phyloP scores from a whole-genome alignment of 768 basidiomycete species.

The Hemileccinum impolitum region DNA sequence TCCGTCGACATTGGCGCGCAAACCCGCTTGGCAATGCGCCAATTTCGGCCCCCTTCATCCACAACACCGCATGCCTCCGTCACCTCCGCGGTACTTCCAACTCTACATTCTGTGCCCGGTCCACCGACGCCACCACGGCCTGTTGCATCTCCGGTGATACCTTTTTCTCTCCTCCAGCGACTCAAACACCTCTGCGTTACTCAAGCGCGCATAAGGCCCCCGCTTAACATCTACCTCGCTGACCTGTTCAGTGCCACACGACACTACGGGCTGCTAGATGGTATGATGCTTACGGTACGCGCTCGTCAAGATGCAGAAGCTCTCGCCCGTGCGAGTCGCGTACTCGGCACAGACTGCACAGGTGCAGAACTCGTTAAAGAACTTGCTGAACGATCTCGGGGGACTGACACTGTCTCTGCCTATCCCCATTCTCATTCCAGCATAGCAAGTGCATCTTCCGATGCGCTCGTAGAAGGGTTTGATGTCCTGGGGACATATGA shows the following conservation, averaged over 20 bases:
- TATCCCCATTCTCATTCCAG: conserved; percentile 17
- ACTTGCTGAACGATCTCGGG: conserved; percentile 19
- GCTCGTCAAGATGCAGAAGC: conserved; percentile 62
- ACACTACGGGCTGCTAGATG: conserved; percentile 68
- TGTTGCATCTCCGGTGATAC: conserved; percentile 27
- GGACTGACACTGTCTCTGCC: conserved; percentile 17
- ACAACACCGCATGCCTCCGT: conserved; percentile 23
- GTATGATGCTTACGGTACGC: conserved; percentile 58
- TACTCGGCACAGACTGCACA: conserved; percentile 59
- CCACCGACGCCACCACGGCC: conserved; percentile 26
- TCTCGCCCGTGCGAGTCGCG: conserved; percentile 63
- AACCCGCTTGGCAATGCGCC: conserved; percentile 34
- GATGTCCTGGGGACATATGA: conserved; percentile 14
- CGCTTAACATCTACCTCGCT: conserved; percentile 60
- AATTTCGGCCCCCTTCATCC: conserved; percentile 30
- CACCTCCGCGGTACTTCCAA: conserved; percentile 29
- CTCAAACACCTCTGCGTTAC: conserved; percentile 28
- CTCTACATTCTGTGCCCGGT: conserved; percentile 14
- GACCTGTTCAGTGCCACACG: conserved; percentile 74
- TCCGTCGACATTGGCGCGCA: conserved; percentile 49
- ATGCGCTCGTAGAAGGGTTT: conserved; percentile 16
- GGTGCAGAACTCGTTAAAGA: conserved; percentile 54
- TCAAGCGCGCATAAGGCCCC: conserved; percentile 46
- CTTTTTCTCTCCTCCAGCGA: conserved; percentile 27
- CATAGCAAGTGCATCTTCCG: conserved; percentile 21